Conservation (phyloP, 305 asterid species). For the Fraxinus nigra region DNA sequence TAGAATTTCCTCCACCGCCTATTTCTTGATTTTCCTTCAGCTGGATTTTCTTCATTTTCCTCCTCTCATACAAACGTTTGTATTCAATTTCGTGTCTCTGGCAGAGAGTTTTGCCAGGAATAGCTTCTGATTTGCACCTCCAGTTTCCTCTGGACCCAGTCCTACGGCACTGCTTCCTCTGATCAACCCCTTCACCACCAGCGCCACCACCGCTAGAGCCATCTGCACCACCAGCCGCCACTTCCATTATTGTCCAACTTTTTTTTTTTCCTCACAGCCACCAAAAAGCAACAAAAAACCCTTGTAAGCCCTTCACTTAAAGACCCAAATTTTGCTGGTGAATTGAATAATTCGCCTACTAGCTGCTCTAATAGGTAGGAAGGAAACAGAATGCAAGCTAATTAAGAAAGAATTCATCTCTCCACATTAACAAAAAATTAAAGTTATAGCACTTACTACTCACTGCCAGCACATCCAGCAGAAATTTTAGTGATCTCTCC, state of each 20-base stretch:
- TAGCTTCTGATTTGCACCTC: conserved; percentile 42
- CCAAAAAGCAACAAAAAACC: conserved; percentile 15
- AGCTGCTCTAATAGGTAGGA: conserved; percentile 5
- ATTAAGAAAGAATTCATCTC: background rate
- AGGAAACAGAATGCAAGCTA: conserved; percentile 20
- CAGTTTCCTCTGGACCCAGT: conserved; percentile 28
- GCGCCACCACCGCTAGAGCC: background rate
- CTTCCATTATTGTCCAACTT: conserved; percentile 24
- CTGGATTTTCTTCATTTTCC: background rate
- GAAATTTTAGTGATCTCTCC: conserved; percentile 8
- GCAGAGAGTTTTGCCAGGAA: conserved; percentile 34
- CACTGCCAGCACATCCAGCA: conserved; percentile 5
- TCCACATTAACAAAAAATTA: background rate
- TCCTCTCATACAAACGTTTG: background rate
- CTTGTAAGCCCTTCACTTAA: background rate
- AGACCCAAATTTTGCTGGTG: background rate
- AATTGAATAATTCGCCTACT: conserved; percentile 14
- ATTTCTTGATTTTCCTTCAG: conserved; percentile 8
- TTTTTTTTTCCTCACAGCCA: background rate
- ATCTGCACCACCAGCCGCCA: conserved; percentile 3
- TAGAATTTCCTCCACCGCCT: background rate
- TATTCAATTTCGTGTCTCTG: conserved; percentile 30
- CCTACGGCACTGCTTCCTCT: conserved; percentile 32
- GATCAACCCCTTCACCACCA: conserved; percentile 23
- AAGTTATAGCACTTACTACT: background rate